Evolutionary conservation across 2,329 filamentous ascomycete species (phyloP).

Genomic region (Hypoxylon sp.): DNA sequence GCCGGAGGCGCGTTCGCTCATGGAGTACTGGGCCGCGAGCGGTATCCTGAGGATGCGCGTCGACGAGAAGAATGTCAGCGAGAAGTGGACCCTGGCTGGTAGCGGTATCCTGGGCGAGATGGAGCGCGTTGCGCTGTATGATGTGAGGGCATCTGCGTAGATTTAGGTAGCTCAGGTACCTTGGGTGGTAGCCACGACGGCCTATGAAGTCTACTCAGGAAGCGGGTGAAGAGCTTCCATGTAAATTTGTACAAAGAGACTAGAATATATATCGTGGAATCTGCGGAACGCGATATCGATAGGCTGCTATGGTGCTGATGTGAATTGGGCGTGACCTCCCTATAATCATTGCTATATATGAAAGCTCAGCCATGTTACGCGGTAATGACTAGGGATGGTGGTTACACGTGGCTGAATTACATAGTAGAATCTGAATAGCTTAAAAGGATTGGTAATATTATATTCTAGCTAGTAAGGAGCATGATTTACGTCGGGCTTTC

Average conservation of each 20-base stretch:
- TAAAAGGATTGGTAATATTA: no score
- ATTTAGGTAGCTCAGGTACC: background rate
- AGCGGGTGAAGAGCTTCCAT: background rate
- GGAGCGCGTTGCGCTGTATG: constrained; percentile 73
- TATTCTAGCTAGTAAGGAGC: no score
- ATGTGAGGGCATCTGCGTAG: constrained; percentile 43
- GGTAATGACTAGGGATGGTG: background rate
- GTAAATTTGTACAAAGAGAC: constrained; percentile 3
- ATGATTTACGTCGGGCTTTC: no score
- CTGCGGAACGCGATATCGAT: background rate
- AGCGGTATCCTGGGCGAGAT: constrained; percentile 87
- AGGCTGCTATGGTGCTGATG: background rate
- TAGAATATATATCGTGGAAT: background rate
- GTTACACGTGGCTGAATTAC: background rate
- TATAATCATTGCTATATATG: background rate
- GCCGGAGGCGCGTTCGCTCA: constrained; percentile 80
- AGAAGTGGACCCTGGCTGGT: constrained; percentile 88
- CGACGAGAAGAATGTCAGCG: constrained; percentile 78
- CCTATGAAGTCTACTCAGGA: background rate
- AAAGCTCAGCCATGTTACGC: background rate
- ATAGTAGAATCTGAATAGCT: background rate
- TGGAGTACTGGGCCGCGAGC: constrained; percentile 95
- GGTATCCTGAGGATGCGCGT: constrained; percentile 81
- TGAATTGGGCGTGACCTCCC: background rate
- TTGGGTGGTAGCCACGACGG: background rate